These are phyloP conservation scores for Xerocomus amazonicus DNA, from an alignment of 1,284 basidiomycete species.

Conservation along the genomic window DNA sequence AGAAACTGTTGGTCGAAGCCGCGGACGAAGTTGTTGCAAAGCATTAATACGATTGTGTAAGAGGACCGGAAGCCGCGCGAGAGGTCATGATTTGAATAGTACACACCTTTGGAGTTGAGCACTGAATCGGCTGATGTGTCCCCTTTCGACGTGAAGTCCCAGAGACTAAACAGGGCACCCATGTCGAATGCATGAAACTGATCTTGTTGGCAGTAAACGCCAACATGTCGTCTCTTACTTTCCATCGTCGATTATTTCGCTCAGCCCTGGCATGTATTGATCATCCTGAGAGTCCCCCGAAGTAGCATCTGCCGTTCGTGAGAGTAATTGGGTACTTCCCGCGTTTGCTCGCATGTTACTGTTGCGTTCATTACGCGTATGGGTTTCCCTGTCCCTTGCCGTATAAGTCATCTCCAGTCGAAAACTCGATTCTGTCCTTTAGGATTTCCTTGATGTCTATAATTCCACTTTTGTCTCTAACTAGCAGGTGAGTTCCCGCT, in stretches of 20 bases:
- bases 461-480: constrained; percentile 65
- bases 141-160: constrained; percentile 48
- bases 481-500: constrained; percentile 57
- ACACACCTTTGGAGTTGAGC: background rate
- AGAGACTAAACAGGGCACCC: constrained; percentile 70
- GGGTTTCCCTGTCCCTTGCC: background rate
- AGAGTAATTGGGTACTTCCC: constrained; percentile 56
- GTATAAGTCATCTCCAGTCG: no score
- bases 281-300: constrained; percentile 75
- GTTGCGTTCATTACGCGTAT: constrained; percentile 10
- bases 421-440: background rate
- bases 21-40: constrained; percentile 29
- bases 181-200: constrained; percentile 78
- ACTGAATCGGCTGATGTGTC: constrained; percentile 33
- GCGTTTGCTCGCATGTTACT: background rate
- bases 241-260: background rate
- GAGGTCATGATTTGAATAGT: background rate
- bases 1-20: constrained; percentile 70
- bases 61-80: background rate
- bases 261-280: constrained; percentile 37
- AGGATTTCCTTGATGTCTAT: constrained; percentile 82
- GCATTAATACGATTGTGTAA: constrained; percentile 12
- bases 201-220: constrained; percentile 65
- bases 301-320: no score
- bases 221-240: background rate